A percentile compares a stretch with the other conserved stretches of the same genome.
These are phyloP conservation scores for Marasmius sp. DNA, from an alignment of 1,284 basidiomycete species.

Conservation along the genomic window DNA sequence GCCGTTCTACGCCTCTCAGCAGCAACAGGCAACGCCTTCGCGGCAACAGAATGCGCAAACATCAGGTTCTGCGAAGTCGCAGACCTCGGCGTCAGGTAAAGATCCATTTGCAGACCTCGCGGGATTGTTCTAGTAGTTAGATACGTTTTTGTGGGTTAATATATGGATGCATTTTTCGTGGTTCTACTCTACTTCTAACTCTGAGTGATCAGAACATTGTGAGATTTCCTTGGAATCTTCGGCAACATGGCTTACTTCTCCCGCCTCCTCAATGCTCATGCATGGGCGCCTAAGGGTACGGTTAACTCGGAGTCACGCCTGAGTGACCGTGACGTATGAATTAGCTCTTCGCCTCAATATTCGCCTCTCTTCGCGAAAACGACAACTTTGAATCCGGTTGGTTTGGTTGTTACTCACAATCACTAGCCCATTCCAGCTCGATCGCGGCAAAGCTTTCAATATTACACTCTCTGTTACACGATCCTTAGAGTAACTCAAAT, in stretches of 20 bases:
- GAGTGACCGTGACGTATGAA: too few relatives aligned
- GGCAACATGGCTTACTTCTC: too few relatives aligned
- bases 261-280: too few relatives aligned
- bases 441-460: neutral
- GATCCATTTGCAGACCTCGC: constrained; percentile 83
- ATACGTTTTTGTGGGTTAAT: neutral
- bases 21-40: constrained; percentile 21
- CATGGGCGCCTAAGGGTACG: too few relatives aligned
- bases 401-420: too few relatives aligned
- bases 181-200: neutral
- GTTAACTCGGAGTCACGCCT: too few relatives aligned
- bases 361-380: too few relatives aligned
- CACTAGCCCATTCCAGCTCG: too few relatives aligned
- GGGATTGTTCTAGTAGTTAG: constrained; percentile 58
- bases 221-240: too few relatives aligned
- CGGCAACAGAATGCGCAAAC: constrained; percentile 24
- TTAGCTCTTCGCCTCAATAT: too few relatives aligned
- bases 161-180: neutral
- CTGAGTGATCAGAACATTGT: too few relatives aligned
- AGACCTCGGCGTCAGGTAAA: constrained; percentile 37
- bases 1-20: constrained; percentile 13
- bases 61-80: constrained; percentile 22
- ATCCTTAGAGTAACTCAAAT: neutral
- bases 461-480: neutral
- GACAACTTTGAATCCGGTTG: too few relatives aligned